A percentile compares a stretch with the other conserved stretches of the same genome.
phyloP scores from a whole-genome alignment of 495 filamentous ascomycete genomes.

The Aspergillus affinis region DNA sequence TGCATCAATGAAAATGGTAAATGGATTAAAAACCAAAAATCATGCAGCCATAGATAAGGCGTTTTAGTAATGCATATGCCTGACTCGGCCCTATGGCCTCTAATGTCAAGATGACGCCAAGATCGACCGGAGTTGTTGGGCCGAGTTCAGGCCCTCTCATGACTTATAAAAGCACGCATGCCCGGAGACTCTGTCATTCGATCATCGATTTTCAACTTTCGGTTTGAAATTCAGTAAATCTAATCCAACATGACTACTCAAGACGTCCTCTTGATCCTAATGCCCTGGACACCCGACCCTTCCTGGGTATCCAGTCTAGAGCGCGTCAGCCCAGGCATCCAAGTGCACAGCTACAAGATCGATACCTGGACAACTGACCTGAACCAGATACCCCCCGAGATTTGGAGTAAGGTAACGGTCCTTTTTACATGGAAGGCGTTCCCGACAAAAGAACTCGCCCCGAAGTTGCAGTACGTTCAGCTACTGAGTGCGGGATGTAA shows the following conservation, averaged over 20 bases:
- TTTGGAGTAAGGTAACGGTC: background rate
- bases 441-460: constrained; percentile 41
- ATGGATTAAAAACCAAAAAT: no score
- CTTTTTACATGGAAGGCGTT: constrained; percentile 9
- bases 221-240: background rate
- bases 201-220: background rate
- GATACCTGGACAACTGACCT: background rate
- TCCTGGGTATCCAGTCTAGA: background rate
- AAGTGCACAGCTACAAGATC: background rate
- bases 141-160: background rate
- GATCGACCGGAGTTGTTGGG: background rate
- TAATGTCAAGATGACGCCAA: background rate
- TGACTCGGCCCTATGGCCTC: background rate
- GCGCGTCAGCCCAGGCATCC: background rate
- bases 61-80: no score
- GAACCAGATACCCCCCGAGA: background rate
- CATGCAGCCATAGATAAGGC: no score
- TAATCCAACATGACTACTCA: background rate
- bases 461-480: constrained; percentile 60
- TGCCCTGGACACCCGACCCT: background rate
- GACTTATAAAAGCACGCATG: background rate
- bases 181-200: background rate
- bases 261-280: background rate
- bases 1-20: no score
- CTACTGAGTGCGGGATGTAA: constrained; percentile 62